Conservation (phyloP, 306 rosid species). For the Cercis canadensis region DNA sequence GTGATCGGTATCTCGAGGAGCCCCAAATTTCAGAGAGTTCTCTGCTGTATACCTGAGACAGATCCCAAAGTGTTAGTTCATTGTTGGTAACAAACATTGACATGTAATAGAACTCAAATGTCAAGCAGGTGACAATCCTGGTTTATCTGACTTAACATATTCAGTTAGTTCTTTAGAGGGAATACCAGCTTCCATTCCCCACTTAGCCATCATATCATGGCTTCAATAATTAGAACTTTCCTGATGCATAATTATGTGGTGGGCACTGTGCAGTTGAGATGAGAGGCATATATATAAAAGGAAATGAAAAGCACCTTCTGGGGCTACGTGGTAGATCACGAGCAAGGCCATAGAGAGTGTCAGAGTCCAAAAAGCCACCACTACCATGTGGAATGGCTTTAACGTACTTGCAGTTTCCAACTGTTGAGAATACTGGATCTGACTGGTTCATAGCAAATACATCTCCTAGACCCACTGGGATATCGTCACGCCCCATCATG, state of each 20-base stretch:
- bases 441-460: slow-evolving; percentile 70
- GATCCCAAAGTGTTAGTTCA: no score
- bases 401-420: slow-evolving; percentile 71
- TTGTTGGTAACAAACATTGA: no score
- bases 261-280: background rate
- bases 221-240: background rate
- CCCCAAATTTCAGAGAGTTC: slow-evolving; percentile 60
- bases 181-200: slow-evolving; percentile 5
- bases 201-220: background rate
- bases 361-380: slow-evolving; percentile 89
- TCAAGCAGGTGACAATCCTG: background rate
- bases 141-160: background rate
- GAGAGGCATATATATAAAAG: slow-evolving; percentile 37
- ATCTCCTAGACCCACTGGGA: slow-evolving; percentile 82
- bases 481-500: slow-evolving; percentile 98
- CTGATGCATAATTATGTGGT: background rate
- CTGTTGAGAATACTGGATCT: slow-evolving; percentile 50
- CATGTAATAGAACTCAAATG: background rate
- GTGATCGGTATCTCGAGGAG: slow-evolving; percentile 68
- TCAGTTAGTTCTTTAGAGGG: background rate
- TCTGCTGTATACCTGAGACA: slow-evolving; percentile 74
- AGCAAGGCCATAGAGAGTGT: slow-evolving; percentile 90
- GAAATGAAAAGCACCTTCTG: slow-evolving; percentile 59
- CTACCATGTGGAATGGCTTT: slow-evolving; percentile 85
- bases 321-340: slow-evolving; percentile 82